phyloP scores from a whole-genome alignment of 1,284 basidiomycete species.

The Trametes pubescens region DNA sequence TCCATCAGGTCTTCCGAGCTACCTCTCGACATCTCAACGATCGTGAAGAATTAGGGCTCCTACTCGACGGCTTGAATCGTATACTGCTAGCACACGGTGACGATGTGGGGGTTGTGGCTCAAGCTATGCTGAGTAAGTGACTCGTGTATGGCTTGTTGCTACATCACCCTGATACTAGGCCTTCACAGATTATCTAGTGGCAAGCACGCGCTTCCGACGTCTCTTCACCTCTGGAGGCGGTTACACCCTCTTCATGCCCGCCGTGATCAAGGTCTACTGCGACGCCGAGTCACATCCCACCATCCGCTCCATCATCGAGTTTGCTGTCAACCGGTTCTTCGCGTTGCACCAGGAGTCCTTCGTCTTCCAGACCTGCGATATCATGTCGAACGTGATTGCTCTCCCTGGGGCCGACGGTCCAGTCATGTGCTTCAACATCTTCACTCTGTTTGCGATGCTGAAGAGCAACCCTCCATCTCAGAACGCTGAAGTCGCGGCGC shows the following conservation, averaged over 20 bases:
- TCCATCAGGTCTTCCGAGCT: conserved; percentile 76
- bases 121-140: conserved; percentile 72
- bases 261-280: conserved; percentile 47
- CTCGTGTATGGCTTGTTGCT: conserved; percentile 30
- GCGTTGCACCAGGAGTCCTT: conserved; percentile 80
- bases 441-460: conserved; percentile 63
- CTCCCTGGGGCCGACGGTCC: conserved; percentile 57
- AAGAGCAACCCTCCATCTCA: conserved; percentile 49
- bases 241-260: conserved; percentile 35
- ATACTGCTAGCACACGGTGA: conserved; percentile 73
- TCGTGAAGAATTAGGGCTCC: conserved; percentile 71
- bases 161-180: conserved; percentile 55
- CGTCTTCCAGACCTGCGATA: conserved; percentile 77
- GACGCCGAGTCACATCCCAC: conserved; percentile 62
- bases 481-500: conserved; percentile 69
- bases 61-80: conserved; percentile 74
- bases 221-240: conserved; percentile 53
- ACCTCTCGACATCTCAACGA: conserved; percentile 83
- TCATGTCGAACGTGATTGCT: conserved; percentile 62
- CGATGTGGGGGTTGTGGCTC: conserved; percentile 76
- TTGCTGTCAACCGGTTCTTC: conserved; percentile 76
- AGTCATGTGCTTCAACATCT: conserved; percentile 61
- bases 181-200: not conserved
- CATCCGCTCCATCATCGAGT: conserved; percentile 75
- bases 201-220: conserved; percentile 64